phyloP scores from a whole-genome alignment of 2,329 filamentous ascomycete species.

The Colletotrichum sp. region DNA sequence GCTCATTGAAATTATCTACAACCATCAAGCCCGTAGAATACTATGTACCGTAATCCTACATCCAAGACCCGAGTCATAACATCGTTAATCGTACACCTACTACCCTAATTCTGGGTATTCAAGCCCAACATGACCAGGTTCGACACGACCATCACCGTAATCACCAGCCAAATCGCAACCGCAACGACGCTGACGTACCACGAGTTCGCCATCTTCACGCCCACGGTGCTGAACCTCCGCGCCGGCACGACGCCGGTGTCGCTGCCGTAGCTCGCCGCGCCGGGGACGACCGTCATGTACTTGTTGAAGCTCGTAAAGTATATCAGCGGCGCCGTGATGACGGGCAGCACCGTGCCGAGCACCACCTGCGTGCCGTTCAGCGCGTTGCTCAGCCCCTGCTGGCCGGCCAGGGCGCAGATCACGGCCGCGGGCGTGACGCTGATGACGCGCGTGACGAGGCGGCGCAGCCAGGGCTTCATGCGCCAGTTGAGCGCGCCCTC shows the following conservation, averaged over 20 bases:
- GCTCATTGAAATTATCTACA: background rate
- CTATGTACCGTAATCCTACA: background rate
- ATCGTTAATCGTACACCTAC: background rate
- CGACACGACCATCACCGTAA: constrained; percentile 79
- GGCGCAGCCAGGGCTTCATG: constrained; percentile 77
- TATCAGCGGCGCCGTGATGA: constrained; percentile 80
- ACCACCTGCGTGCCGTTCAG: constrained; percentile 80
- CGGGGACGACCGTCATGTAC: constrained; percentile 64
- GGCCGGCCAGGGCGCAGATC: constrained; percentile 79
- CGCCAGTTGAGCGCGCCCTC: constrained; percentile 82
- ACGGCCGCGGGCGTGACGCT: constrained; percentile 84
- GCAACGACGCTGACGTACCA: constrained; percentile 65
- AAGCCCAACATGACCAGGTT: constrained; percentile 63
- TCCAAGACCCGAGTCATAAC: background rate
- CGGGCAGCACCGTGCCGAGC: constrained; percentile 79
- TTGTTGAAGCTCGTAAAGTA: constrained; percentile 82
- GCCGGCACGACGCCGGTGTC: constrained; percentile 20
- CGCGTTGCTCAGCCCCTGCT: constrained; percentile 71
- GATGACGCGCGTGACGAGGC: constrained; percentile 78
- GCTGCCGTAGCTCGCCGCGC: constrained; percentile 7
- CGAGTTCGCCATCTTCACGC: constrained; percentile 74
- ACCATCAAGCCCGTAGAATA: background rate
- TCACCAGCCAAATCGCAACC: constrained; percentile 72
- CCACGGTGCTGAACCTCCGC: constrained; percentile 23
- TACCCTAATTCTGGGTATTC: background rate